Evolutionary conservation across 2,329 filamentous ascomycete species (phyloP), one percentile per base, ranked within the genome.

Genomic region (Arthrobotrys pseudoclavata): DNA sequence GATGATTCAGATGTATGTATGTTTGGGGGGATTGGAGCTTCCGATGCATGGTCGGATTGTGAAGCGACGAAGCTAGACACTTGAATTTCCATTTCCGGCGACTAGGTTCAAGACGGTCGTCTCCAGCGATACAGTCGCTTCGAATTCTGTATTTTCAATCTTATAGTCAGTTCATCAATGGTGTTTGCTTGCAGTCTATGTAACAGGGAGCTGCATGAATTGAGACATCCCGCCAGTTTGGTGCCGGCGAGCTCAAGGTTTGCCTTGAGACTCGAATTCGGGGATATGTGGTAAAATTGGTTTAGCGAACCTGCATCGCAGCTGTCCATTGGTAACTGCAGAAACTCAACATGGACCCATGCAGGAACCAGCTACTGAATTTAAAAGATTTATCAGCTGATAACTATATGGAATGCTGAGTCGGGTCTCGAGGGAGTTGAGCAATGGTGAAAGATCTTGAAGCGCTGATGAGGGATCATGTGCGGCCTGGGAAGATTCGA

Each of bases 261-360:
- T 69, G 42, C 40, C 53, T 40, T 52, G 26, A 12, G 12, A 24
- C n/a, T 50, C 4, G 9, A 37, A 13, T 57, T 57, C n/a, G 29
- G 66, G 42, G 52, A 34, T 42, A 26, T 57, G 52, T 37, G 52
- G 37, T 57, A 20, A 57, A 57, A 37, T 34, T 34, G 20, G 18
- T 50, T 71, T 70, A 77, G 74, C 74, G 74, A 77, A 68, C 48
- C 48, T 71, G 61, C 57, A 52, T 40, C 37, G 42, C 22, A 60
- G 52, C 67, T 66, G 74, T 55, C 74, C 74, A 77, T 47, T 71
- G 60, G 74, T 48, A 63, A 68, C 68, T 68, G 74, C 74, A 77
- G 74, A 34, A 66, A 57, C 42, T 68, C 61, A 57, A 61, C 67
- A 77, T 29, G 72, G 66, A 26, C 50, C 66, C 72, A 69, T 71